phyloP scores from a whole-genome alignment of 2,329 filamentous ascomycete species.

The Colletotrichum karsti region DNA sequence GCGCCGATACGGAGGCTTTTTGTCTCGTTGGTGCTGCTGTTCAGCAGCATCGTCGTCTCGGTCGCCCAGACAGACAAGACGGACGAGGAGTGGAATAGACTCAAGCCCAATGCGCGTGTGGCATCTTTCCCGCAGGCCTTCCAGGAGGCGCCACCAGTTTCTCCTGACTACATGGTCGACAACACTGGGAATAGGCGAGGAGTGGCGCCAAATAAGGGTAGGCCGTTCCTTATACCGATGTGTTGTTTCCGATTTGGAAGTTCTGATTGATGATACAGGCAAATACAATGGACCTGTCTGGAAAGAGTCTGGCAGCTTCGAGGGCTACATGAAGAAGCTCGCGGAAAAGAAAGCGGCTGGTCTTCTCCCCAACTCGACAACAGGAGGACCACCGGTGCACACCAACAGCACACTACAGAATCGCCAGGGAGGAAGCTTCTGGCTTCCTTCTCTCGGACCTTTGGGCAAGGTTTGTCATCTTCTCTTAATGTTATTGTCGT shows the following conservation, averaged over 20 bases:
- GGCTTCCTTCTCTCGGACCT: not conserved
- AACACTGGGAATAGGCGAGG: not conserved
- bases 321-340: not conserved
- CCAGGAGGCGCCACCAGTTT: not conserved
- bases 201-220: not conserved
- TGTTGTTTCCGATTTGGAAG: not conserved
- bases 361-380: not conserved
- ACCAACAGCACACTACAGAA: not conserved
- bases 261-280: not conserved
- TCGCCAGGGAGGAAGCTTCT: not conserved
- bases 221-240: not conserved
- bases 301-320: not conserved
- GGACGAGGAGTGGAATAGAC: not conserved
- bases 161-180: not conserved
- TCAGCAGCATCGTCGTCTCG: not conserved
- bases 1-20: not conserved
- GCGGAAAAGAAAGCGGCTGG: not conserved
- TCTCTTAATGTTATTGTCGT: no score
- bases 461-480: not conserved
- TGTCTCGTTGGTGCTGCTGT: not conserved
- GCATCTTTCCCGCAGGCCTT: not conserved
- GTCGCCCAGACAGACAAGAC: not conserved
- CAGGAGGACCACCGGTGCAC: not conserved
- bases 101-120: not conserved
- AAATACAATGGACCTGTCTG: not conserved